Percentiles rank a stretch among this genome's conserved stretches.
Conservation (phyloP, 345 rosid species). For the Citrus mangshanensis region DNA sequence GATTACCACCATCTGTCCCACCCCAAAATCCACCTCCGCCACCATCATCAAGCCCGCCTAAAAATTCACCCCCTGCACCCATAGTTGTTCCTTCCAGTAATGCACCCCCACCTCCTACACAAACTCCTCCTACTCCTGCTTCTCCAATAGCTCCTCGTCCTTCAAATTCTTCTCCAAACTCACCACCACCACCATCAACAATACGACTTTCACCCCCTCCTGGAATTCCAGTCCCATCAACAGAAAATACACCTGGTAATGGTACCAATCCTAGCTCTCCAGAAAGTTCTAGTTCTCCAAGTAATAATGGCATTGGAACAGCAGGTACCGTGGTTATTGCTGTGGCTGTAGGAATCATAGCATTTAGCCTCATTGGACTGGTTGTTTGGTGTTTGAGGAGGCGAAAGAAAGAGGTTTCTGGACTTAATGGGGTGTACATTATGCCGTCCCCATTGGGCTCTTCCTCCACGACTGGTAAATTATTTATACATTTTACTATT, state of each 20-base stretch:
- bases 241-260: conserved; percentile 25
- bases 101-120: conserved; percentile 33
- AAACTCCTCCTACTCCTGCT: conserved; percentile 24
- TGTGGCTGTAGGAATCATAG: conserved; percentile 45
- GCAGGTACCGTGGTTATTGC: conserved; percentile 50
- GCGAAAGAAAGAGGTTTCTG: conserved; percentile 45
- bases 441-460: conserved; percentile 63
- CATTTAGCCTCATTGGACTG: conserved; percentile 56
- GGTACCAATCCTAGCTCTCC: conserved; percentile 29
- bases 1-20: conserved; percentile 17
- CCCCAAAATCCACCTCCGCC: conserved; percentile 39
- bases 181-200: conserved; percentile 37
- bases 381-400: conserved; percentile 55
- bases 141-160: conserved; percentile 35
- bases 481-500: background rate
- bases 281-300: conserved; percentile 23
- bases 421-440: conserved; percentile 53
- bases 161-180: conserved; percentile 32
- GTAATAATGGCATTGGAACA: conserved; percentile 34
- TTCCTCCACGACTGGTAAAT: conserved; percentile 66
- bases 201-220: conserved; percentile 36
- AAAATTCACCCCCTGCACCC: conserved; percentile 26
- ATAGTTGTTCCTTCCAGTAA: conserved; percentile 18
- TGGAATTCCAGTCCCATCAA: conserved; percentile 20
- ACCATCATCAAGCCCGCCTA: conserved; percentile 23